Evolutionary conservation across 768 basidiomycete genomes (phyloP).

Genomic region (Serendipita sp.): DNA sequence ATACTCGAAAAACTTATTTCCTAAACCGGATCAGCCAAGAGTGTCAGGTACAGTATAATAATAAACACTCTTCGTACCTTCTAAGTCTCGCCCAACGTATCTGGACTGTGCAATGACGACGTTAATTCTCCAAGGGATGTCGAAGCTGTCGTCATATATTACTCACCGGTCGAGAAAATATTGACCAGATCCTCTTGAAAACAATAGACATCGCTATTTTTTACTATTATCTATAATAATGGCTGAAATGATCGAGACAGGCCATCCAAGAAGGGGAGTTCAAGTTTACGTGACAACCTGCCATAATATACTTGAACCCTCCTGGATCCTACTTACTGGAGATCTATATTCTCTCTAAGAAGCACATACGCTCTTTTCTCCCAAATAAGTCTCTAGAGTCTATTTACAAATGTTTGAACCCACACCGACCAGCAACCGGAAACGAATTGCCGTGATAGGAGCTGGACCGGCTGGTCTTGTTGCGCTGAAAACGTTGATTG

Average conservation of each 20-base stretch:
- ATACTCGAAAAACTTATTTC: neutral
- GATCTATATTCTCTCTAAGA: neutral
- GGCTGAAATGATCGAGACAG: too few relatives aligned
- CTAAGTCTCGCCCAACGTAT: neutral
- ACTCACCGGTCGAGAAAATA: too few relatives aligned
- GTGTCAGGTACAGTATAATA: neutral
- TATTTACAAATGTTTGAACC: neutral
- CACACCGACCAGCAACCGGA: neutral
- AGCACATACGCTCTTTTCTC: too few relatives aligned
- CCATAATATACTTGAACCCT: neutral
- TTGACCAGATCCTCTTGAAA: too few relatives aligned
- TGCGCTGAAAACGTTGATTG: constrained; percentile 45
- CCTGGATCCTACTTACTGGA: neutral
- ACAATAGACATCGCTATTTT: too few relatives aligned
- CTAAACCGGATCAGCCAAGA: neutral
- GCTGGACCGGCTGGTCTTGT: constrained; percentile 63
- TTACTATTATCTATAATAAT: too few relatives aligned
- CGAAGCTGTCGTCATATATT: too few relatives aligned
- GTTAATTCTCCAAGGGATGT: too few relatives aligned
- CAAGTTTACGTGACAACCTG: neutral
- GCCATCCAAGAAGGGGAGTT: too few relatives aligned
- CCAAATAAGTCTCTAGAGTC: too few relatives aligned
- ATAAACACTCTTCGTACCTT: neutral
- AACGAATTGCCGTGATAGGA: constrained; percentile 33
- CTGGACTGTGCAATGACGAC: neutral